Conservation (phyloP, 495 filamentous ascomycete genomes). For the Xylaria castorea region DNA sequence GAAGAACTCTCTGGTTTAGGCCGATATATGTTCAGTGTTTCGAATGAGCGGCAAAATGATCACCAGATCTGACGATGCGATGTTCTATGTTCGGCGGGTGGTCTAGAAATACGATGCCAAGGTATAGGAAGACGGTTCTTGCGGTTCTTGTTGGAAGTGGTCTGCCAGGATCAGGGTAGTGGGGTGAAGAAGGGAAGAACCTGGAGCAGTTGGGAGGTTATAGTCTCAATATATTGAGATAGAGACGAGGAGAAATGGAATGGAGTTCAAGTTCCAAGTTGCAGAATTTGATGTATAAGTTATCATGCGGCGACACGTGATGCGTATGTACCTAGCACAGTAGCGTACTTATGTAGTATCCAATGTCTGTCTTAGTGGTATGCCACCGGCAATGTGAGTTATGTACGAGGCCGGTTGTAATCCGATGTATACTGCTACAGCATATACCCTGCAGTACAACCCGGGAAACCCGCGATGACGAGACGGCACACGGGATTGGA, state of each 20-base stretch:
- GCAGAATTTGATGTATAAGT: constrained; percentile 15
- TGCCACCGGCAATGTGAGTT: neutral
- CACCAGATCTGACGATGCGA: neutral
- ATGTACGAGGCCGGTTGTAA: neutral
- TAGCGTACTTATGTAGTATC: no score
- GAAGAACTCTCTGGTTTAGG: neutral
- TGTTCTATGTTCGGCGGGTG: neutral
- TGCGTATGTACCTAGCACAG: constrained; percentile 11
- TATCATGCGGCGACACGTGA: constrained; percentile 7
- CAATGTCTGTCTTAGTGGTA: neutral
- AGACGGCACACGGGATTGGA: neutral
- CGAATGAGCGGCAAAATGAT: neutral
- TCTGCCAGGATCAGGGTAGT: neutral
- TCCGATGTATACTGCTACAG: neutral
- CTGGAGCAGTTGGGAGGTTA: neutral
- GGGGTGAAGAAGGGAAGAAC: neutral
- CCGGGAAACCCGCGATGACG: neutral
- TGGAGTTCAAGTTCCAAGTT: neutral
- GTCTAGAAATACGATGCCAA: neutral
- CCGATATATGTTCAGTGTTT: neutral
- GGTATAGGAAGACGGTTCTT: neutral
- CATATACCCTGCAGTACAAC: neutral
- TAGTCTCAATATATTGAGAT: neutral
- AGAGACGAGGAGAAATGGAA: neutral
- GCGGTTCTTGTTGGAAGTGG: neutral